These are phyloP conservation scores for Nicotiana noctiflora DNA, from an alignment of 257 asterid genomes.

Conservation along the genomic window DNA sequence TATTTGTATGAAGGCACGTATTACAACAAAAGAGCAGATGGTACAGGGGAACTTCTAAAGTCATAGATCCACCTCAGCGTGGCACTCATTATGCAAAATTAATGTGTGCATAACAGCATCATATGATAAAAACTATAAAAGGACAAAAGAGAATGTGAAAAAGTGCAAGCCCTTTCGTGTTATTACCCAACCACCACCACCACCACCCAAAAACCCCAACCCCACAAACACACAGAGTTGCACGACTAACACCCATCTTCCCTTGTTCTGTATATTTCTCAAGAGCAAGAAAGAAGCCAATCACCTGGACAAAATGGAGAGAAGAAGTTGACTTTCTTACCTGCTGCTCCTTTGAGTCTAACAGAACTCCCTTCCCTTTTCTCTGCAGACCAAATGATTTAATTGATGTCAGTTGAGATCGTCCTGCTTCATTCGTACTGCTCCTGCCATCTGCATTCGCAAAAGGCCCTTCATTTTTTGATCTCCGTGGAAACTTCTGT, in stretches of 20 bases:
- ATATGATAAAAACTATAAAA: neutral
- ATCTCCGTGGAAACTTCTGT: conserved; percentile 19
- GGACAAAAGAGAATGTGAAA: neutral
- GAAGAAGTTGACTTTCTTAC: conserved; percentile 24
- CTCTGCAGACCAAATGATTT: conserved; percentile 42
- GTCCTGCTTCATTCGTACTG: conserved; percentile 30
- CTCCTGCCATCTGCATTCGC: conserved; percentile 35
- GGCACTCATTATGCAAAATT: neutral
- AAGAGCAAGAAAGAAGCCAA: neutral
- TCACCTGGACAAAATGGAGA: neutral
- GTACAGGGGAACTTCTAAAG: neutral
- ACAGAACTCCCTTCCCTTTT: conserved; percentile 43
- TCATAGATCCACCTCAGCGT: neutral
- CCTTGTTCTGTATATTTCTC: neutral
- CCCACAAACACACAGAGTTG: neutral
- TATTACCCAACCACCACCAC: too few relatives aligned
- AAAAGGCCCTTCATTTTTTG: conserved; percentile 25
- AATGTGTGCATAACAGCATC: neutral
- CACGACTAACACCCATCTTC: neutral
- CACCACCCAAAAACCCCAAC: neutral
- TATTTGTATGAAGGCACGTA: too few relatives aligned
- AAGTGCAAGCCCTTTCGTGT: neutral
- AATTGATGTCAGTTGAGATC: conserved; percentile 30
- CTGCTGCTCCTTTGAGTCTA: conserved; percentile 49
- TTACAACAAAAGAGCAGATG: too few relatives aligned